Conservation (phyloP, 495 filamentous ascomycete genomes). For the Xylaria grammica region DNA sequence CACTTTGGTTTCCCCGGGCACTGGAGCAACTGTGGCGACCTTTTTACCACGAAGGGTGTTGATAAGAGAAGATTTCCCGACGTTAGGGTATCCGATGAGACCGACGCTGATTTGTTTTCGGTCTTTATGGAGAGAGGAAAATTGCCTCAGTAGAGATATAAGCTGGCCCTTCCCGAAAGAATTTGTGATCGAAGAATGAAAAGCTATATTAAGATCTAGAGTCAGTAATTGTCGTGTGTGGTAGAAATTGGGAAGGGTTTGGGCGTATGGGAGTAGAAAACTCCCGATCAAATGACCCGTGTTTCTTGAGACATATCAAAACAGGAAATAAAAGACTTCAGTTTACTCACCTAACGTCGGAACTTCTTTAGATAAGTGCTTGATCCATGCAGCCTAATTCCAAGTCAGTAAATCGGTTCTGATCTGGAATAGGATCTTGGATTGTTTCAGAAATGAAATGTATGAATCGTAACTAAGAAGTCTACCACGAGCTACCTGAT, state of each 20-base stretch:
- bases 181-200: conserved; percentile 91
- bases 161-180: conserved; percentile 84
- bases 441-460: conserved; percentile 56
- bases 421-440: conserved; percentile 7
- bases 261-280: no score
- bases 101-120: conserved; percentile 91
- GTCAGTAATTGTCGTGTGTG: no score
- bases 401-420: conserved; percentile 27
- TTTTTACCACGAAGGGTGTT: conserved; percentile 92
- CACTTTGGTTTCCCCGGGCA: conserved; percentile 94
- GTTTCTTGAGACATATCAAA: no score
- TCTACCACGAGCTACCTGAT: conserved; percentile 63
- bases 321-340: no score
- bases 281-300: no score
- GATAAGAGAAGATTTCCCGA: conserved; percentile 91
- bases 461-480: conserved; percentile 99
- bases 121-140: conserved; percentile 86
- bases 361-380: conserved; percentile 78
- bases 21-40: conserved; percentile 91
- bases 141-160: conserved; percentile 82
- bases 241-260: no score
- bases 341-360: no score
- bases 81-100: conserved; percentile 85
- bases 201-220: no score
- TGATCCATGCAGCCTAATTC: conserved; percentile 86